Percentiles rank a stretch among this genome's conserved stretches.
phyloP scores from a whole-genome alignment of 2,329 filamentous ascomycete genomes.

The Lachnellula suecica region DNA sequence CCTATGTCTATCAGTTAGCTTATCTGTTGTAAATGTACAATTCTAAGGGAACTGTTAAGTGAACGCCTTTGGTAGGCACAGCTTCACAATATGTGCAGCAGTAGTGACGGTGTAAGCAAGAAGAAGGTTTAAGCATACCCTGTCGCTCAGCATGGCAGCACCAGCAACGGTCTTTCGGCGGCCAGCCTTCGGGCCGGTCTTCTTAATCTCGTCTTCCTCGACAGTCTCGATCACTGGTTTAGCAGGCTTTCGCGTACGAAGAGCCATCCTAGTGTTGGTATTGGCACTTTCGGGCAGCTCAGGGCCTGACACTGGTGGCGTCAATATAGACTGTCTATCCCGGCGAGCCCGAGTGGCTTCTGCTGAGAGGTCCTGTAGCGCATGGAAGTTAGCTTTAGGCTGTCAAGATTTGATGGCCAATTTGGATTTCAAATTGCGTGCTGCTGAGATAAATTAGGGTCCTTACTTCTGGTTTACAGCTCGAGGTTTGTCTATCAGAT shows the following conservation, averaged over 20 bases:
- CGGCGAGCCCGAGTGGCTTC: slow-evolving; percentile 62
- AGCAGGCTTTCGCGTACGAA: slow-evolving; percentile 67
- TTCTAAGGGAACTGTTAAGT: too few relatives aligned
- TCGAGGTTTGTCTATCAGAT: slow-evolving; percentile 68
- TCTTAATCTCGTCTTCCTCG: slow-evolving; percentile 47
- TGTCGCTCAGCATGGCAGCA: slow-evolving; percentile 45
- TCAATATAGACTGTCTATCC: slow-evolving; percentile 61
- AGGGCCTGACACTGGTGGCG: slow-evolving; percentile 32
- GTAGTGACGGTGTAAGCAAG: too few relatives aligned
- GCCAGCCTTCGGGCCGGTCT: slow-evolving; percentile 35
- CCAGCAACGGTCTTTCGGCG: slow-evolving; percentile 64
- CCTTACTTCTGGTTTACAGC: slow-evolving; percentile 64
- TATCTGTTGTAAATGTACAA: too few relatives aligned
- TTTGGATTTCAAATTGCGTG: too few relatives aligned
- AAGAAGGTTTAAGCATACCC: slow-evolving; percentile 33
- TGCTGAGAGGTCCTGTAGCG: slow-evolving; percentile 63
- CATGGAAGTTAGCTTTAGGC: neutral
- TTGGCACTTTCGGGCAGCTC: slow-evolving; percentile 36
- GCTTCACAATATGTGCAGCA: too few relatives aligned
- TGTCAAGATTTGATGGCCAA: too few relatives aligned
- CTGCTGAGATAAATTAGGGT: neutral
- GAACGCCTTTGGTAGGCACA: too few relatives aligned
- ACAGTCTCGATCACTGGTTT: slow-evolving; percentile 51
- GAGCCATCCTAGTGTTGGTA: slow-evolving; percentile 66
- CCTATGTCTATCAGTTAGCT: slow-evolving; percentile 19